These are phyloP conservation scores for Globisporangium yorkense DNA, from an alignment of 352 stramenopile species.

Conservation along the genomic window DNA sequence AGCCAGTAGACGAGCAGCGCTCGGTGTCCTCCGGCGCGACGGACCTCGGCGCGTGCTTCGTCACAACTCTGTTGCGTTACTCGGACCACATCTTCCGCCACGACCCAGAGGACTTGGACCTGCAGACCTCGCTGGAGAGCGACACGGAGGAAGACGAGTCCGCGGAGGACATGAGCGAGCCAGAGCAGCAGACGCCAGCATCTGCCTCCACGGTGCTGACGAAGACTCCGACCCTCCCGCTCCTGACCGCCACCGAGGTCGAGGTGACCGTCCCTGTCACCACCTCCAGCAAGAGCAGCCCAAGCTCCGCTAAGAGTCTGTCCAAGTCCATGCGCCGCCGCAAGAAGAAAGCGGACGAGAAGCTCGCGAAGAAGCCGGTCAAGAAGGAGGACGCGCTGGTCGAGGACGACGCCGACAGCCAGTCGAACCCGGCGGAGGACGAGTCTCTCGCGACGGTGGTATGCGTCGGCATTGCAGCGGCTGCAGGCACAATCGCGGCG, in stretches of 20 bases:
- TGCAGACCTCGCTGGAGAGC: conserved; percentile 33
- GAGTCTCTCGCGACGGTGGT: conserved; percentile 34
- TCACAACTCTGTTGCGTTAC: conserved; percentile 47
- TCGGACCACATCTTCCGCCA: conserved; percentile 69
- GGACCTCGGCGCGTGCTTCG: conserved; percentile 46
- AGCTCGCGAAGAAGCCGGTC: conserved; percentile 2
- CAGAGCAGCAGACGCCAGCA: not conserved
- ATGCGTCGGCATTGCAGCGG: conserved; percentile 48
- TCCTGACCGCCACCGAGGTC: conserved; percentile 9
- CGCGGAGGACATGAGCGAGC: conserved; percentile 22
- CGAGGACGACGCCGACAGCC: conserved; percentile 4
- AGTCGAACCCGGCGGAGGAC: conserved; percentile 11
- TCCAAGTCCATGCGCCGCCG: conserved; percentile 21
- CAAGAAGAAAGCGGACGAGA: conserved; percentile 36
- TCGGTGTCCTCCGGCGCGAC: not conserved
- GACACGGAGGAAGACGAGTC: conserved; percentile 58
- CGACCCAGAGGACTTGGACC: conserved; percentile 30
- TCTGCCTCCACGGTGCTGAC: conserved; percentile 1
- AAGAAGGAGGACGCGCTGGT: conserved; percentile 7
- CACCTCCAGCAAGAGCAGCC: conserved; percentile 1
- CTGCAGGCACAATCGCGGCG: conserved; percentile 46
- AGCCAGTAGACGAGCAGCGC: not conserved
- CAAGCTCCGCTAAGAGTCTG: conserved; percentile 2
- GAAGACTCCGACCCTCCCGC: conserved; percentile 7
- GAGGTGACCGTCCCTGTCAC: conserved; percentile 2